Conservation (phyloP, 352 stramenopile genomes). For the Hyaloperonospora brassicae region DNA sequence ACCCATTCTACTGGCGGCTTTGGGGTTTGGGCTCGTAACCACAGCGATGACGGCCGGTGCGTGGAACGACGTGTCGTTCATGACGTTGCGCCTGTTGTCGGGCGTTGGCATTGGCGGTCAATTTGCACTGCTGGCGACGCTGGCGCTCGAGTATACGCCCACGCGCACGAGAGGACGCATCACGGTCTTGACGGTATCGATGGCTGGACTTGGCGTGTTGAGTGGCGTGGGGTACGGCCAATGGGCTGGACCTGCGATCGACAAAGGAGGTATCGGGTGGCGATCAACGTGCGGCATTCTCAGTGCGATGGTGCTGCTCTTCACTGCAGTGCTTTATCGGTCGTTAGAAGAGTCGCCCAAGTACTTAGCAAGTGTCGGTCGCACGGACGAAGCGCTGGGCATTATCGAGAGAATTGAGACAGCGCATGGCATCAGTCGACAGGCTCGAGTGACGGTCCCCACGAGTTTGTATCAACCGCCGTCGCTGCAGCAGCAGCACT, state of each 20-base stretch:
- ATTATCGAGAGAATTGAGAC: slow-evolving; percentile 51
- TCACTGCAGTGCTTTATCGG: slow-evolving; percentile 21
- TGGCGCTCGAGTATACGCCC: slow-evolving; percentile 53
- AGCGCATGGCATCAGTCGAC: slow-evolving; percentile 46
- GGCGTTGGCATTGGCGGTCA: slow-evolving; percentile 49
- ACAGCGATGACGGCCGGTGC: slow-evolving; percentile 34
- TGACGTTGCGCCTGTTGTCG: slow-evolving; percentile 34
- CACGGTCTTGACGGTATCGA: slow-evolving; percentile 37
- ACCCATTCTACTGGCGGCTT: slow-evolving; percentile 31
- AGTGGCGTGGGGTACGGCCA: slow-evolving; percentile 32
- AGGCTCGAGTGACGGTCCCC: slow-evolving; percentile 44
- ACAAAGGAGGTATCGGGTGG: slow-evolving; percentile 23
- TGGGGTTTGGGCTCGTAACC: slow-evolving; percentile 32
- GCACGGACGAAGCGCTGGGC: slow-evolving; percentile 43
- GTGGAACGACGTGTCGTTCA: slow-evolving; percentile 34
- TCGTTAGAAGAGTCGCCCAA: slow-evolving; percentile 53
- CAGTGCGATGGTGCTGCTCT: slow-evolving; percentile 24
- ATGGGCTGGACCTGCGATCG: slow-evolving; percentile 9
- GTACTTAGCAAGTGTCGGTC: slow-evolving; percentile 57
- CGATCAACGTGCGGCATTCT: slow-evolving; percentile 22
- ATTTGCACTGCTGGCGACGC: slow-evolving; percentile 38
- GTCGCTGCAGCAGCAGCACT: slow-evolving; percentile 14
- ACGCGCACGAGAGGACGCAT: slow-evolving; percentile 53
- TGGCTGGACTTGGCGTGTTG: slow-evolving; percentile 37
- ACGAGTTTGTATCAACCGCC: slow-evolving; percentile 55